These are phyloP conservation scores for Haplographium delicatum DNA, from an alignment of 495 filamentous ascomycete genomes.

Conservation along the genomic window DNA sequence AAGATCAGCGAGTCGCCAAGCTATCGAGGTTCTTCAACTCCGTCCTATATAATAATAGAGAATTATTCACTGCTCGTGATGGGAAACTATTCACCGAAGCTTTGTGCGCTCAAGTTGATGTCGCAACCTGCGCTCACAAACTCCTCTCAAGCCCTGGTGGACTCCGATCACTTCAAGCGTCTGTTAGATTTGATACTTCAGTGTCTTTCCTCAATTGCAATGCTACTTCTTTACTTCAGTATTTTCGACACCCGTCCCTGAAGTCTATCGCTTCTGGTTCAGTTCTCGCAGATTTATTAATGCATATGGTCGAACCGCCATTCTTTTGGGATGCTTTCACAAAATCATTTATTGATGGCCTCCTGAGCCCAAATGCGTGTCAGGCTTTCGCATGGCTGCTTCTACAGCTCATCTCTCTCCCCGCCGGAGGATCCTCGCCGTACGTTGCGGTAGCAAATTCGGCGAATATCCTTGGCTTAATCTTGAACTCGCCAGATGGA, in stretches of 20 bases:
- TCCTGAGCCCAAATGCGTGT: constrained; percentile 35
- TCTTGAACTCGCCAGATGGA: constrained; percentile 2
- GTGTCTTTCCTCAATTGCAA: constrained; percentile 44
- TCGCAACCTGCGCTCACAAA: constrained; percentile 46
- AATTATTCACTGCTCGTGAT: constrained; percentile 21
- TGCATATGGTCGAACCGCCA: constrained; percentile 50
- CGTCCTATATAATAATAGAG: constrained; percentile 31
- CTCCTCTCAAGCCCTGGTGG: constrained; percentile 46
- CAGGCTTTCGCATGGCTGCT: constrained; percentile 57
- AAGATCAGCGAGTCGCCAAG: neutral
- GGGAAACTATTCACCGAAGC: constrained; percentile 59
- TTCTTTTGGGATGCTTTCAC: constrained; percentile 56
- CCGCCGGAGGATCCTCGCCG: constrained; percentile 11
- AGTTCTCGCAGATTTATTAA: constrained; percentile 48
- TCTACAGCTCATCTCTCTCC: constrained; percentile 47
- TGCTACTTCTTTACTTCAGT: constrained; percentile 32
- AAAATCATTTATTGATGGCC: constrained; percentile 31
- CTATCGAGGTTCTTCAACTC: constrained; percentile 28
- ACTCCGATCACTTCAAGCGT: constrained; percentile 40
- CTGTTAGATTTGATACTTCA: constrained; percentile 45
- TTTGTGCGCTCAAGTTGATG: constrained; percentile 43
- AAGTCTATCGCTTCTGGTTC: constrained; percentile 50
- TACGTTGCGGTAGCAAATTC: constrained; percentile 10
- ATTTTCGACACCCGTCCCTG: constrained; percentile 38
- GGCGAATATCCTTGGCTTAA: neutral